Percentiles rank a stretch among this genome's conserved stretches.
Conservation (phyloP, 1,139 yeast genomes). For the Keqinozyma sinolaborantium region DNA sequence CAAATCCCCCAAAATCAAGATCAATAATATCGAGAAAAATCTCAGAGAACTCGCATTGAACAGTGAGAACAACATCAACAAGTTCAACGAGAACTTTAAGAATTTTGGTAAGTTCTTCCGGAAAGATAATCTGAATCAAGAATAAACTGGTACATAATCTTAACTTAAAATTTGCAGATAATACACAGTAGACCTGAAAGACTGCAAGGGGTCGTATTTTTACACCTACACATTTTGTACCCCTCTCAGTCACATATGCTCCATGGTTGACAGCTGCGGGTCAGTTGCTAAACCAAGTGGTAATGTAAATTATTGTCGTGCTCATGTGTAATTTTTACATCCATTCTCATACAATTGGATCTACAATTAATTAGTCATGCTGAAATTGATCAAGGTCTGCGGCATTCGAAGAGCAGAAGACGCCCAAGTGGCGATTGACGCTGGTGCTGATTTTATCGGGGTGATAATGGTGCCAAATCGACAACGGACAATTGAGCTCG, state of each 20-base stretch:
- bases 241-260: too few species aligned
- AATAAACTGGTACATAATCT: background rate
- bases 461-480: constrained; percentile 84
- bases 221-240: too few species aligned
- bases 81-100: constrained; percentile 56
- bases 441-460: constrained; percentile 78
- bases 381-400: constrained; percentile 65
- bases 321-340: too few species aligned
- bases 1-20: constrained; percentile 33
- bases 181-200: too few species aligned
- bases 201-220: too few species aligned
- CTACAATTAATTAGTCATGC: constrained; percentile 9
- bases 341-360: too few species aligned
- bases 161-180: too few species aligned
- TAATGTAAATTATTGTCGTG: too few species aligned
- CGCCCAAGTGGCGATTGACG: constrained; percentile 62
- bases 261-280: too few species aligned
- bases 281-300: too few species aligned
- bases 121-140: constrained; percentile 25
- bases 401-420: constrained; percentile 70
- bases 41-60: constrained; percentile 49
- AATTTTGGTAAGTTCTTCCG: constrained; percentile 58
- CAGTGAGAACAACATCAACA: constrained; percentile 55
- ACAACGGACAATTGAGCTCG: constrained; percentile 60
- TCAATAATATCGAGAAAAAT: constrained; percentile 53